Evolutionary conservation across 2,329 filamentous ascomycete species (phyloP), one percentile per base, ranked within the genome.

Genomic region (Calonectria pseudoturangicola): DNA sequence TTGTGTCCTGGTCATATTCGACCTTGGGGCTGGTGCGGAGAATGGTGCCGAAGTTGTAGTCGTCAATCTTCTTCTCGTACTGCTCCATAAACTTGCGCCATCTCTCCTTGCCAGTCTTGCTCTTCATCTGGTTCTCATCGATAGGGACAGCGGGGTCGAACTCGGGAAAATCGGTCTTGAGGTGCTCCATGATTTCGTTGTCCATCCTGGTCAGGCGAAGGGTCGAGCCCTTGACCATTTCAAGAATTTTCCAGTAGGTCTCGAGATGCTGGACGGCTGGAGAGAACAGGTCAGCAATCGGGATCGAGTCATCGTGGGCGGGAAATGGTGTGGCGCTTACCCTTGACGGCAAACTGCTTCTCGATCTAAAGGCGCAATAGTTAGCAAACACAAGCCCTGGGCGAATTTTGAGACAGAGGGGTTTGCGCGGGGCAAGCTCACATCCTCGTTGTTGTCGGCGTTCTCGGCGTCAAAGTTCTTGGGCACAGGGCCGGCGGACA

Each of bases 321-420:
- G 15, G 21, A 7, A 16, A 33, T 18, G 10, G 28, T n/a, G 5
- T 18, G 15, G 50, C 21, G 16, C 56, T 56, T 81, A 95, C 94
- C 94, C 89, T 98, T 98, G 80, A 99, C 97, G 36, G 97, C 97
- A 82, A 99, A 99, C 85, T 98, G 97, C 90, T 98, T 98, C 90
- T 99, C 97, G 84, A 99, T 98, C 94, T 98, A 25, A 8, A 45
- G 9, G 25, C 21, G 4, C 27, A 36, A 36, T n/a, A 13, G 58
- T 73, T 28, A 72, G 73, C 66, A 45, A 72, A 64, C 39, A 16
- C 9, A 18, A 27, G 9, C 47, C 28, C 28, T 15, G 39, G 15
- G 27, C 33, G 18, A 28, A 39, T 48, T 27, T 63, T 28, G 33
- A 39, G 16, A 21, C 30, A 28, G 54, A 60, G 36, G 33, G 25